Evolutionary conservation across 768 basidiomycete species (phyloP), one percentile per base, ranked within the genome.

Genomic region (Mycena sanguinolenta): DNA sequence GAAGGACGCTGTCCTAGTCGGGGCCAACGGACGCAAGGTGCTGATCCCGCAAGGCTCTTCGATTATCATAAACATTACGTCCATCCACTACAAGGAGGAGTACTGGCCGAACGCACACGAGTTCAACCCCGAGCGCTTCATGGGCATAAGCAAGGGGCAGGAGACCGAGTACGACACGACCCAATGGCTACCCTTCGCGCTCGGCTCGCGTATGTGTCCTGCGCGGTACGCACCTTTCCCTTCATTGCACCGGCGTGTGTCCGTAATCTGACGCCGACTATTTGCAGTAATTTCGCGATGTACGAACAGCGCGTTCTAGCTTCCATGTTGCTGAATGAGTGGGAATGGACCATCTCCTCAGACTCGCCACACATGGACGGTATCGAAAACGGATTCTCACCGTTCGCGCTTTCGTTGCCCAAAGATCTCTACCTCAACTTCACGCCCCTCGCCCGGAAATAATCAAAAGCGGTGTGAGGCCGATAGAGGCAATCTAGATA

Each of bases 61-160:
- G 49, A 23, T 50, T 23, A 50, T 50, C n/a, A 50, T 50, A 21
- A 50, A 50, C n/a, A 50, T 50, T 23, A 50, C 49, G 21, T 23
- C 49, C 3, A 50, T 50, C 49, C 49, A 50, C 49, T 50, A 25
- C 49, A 50, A 50, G n/a, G 49, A 50, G 49, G 49, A 50, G 8
- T 50, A 50, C n/a, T 50, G 49, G 49, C 49, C 49, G 49, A 50
- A 12, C 49, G 49, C 49, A 50, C 23, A 50, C 17, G n/a, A 50
- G 49, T 50, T 50, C 49, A 50, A 50, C 49, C 49, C 49, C 49
- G 49, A 50, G 49, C 49, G 49, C n/a, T 50, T 50, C n/a, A 50
- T 50, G 49, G n/a, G 49, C n/a, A 50, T 50, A 9, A 50, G 49
- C 8, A 23, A 25, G 23, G 49, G 49, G 49, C 49, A 50, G 25